A percentile compares a stretch with the other conserved stretches of the same genome.
Conservation (phyloP, 768 basidiomycete genomes). For the Baorangia bicolor region DNA sequence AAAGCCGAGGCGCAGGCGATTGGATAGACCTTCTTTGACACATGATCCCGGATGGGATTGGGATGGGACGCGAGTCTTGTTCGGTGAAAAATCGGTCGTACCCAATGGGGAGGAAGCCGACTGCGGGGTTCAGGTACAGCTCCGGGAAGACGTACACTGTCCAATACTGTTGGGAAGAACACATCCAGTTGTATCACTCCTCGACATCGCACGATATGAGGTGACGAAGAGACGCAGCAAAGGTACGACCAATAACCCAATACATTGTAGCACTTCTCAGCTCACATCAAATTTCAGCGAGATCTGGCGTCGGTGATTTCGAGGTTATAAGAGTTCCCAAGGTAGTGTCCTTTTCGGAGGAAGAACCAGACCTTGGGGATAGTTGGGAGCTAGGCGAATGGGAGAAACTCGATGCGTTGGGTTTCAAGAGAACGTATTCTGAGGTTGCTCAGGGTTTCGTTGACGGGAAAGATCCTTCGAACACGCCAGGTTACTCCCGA, state of each 20-base stretch:
- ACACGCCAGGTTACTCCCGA: neutral
- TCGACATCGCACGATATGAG: conserved; percentile 8
- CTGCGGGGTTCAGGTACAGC: neutral
- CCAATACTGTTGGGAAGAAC: neutral
- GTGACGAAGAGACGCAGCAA: conserved; percentile 2
- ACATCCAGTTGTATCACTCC: conserved; percentile 1
- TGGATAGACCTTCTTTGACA: conserved; percentile 10
- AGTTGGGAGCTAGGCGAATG: conserved; percentile 14
- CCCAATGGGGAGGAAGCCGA: neutral
- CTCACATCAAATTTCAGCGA: conserved; percentile 4
- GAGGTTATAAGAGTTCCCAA: conserved; percentile 24
- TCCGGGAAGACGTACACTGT: neutral
- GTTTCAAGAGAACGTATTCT: conserved; percentile 20
- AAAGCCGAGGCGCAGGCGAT: conserved; percentile 13
- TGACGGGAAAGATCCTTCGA: neutral
- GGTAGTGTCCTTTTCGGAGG: conserved; percentile 17
- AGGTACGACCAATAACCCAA: conserved; percentile 7
- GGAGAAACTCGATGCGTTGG: conserved; percentile 21
- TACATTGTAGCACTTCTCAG: neutral
- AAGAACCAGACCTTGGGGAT: neutral
- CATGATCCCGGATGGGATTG: conserved; percentile 26
- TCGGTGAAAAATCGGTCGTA: neutral
- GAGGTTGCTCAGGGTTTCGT: conserved; percentile 20
- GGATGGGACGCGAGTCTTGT: conserved; percentile 18
- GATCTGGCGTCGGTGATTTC: conserved; percentile 16